Conservation (phyloP, 2,329 filamentous ascomycete genomes). For the Calonectria ilicicola region DNA sequence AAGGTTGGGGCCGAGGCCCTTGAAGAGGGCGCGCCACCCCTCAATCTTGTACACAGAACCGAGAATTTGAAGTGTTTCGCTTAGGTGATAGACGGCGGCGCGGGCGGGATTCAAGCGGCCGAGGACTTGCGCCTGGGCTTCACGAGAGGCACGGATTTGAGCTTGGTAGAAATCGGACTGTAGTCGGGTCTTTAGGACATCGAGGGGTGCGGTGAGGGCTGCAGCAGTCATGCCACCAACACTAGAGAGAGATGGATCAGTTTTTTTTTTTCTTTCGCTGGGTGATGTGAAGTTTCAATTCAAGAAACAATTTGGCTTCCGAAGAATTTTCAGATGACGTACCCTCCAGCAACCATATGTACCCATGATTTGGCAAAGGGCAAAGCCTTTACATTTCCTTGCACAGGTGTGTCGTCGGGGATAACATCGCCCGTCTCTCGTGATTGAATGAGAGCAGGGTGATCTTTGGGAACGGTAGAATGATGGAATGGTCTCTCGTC, state of each 20-base stretch:
- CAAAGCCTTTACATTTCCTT: conserved; percentile 52
- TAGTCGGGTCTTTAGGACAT: conserved; percentile 92
- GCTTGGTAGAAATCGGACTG: conserved; percentile 96
- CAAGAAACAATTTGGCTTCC: not conserved
- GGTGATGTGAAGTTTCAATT: not conserved
- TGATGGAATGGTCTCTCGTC: conserved; percentile 49
- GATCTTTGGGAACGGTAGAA: conserved; percentile 46
- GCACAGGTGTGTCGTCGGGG: conserved; percentile 54
- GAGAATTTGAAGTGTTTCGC: conserved; percentile 89
- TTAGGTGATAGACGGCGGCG: conserved; percentile 78
- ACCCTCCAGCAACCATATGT: conserved; percentile 93
- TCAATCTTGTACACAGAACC: conserved; percentile 83
- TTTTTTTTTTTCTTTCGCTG: not conserved
- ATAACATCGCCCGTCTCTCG: conserved; percentile 70
- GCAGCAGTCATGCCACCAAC: conserved; percentile 91
- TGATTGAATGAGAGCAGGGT: conserved; percentile 65
- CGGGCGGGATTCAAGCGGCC: conserved; percentile 70
- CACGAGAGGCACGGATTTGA: conserved; percentile 77
- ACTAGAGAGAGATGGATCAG: conserved; percentile 57
- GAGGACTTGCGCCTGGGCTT: conserved; percentile 65
- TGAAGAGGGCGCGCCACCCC: conserved; percentile 90
- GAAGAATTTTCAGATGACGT: conserved; percentile 48
- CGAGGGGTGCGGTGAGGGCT: conserved; percentile 92
- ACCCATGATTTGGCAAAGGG: conserved; percentile 85
- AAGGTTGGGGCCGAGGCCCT: conserved; percentile 90